These are phyloP conservation scores for Penicillium crustosum DNA, from an alignment of 2,329 filamentous ascomycete species.

Conservation along the genomic window DNA sequence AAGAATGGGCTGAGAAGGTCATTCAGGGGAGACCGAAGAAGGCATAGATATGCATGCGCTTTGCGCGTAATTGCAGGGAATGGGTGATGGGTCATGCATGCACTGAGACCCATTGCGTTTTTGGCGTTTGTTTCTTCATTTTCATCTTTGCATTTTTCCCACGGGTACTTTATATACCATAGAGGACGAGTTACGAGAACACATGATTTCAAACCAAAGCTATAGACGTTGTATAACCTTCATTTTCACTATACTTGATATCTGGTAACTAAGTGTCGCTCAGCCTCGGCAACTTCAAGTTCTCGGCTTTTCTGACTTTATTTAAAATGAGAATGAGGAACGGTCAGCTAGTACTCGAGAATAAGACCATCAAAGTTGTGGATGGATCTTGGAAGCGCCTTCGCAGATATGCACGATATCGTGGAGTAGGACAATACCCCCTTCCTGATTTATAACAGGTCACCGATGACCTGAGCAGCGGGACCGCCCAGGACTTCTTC, in stretches of 20 bases:
- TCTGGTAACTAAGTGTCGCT: background rate
- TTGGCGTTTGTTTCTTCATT: constrained; percentile 16
- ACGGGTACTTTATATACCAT: constrained; percentile 19
- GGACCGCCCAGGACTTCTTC: background rate
- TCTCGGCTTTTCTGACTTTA: background rate
- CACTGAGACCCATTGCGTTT: constrained; percentile 2
- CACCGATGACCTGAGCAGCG: background rate
- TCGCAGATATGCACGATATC: background rate
- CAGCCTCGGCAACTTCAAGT: background rate
- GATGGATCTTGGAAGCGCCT: background rate
- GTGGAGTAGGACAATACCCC: background rate
- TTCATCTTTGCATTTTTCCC: background rate
- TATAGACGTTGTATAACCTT: background rate
- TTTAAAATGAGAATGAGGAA: background rate
- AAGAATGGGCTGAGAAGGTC: constrained; percentile 74
- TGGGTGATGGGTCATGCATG: background rate
- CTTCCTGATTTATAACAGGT: background rate
- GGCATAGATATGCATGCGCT: constrained; percentile 29
- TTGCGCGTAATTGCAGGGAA: background rate
- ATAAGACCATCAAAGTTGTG: background rate
- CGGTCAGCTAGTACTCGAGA: too few species aligned
- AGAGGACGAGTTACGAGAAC: constrained; percentile 17
- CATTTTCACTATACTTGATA: background rate
- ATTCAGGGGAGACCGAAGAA: constrained; percentile 67
- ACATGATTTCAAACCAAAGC: constrained; percentile 10